Conservation (phyloP, 225 moss, liverwort and hornwort species). For the Pleurozium schreberi region DNA sequence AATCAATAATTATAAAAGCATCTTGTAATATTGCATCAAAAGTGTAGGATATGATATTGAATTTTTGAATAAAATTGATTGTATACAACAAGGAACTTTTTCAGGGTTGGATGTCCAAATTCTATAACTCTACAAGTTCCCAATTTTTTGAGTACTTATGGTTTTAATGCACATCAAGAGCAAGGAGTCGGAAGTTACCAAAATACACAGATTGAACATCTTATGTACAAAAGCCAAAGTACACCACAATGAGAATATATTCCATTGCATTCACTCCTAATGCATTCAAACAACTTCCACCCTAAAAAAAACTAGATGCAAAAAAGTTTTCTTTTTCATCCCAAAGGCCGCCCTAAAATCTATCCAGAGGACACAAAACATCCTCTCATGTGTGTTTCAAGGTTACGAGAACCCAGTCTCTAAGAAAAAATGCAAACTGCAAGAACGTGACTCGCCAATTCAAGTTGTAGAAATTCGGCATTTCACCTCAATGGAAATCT, state of each 20-base stretch:
- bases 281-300: background rate
- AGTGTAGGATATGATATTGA: accelerated
- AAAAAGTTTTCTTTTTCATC: background rate
- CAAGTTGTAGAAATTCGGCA: background rate
- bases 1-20: background rate
- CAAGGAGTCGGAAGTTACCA: background rate
- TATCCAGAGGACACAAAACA: background rate
- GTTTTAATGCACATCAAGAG: background rate
- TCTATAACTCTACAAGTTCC: background rate
- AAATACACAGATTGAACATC: background rate
- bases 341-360: background rate
- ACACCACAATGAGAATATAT: background rate
- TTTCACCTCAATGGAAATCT: too few relatives aligned
- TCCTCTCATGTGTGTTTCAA: too few relatives aligned
- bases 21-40: background rate
- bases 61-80: too few relatives aligned
- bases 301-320: background rate
- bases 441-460: background rate
- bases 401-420: too few relatives aligned
- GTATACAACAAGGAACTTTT: background rate
- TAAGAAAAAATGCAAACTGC: too few relatives aligned
- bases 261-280: background rate
- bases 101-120: background rate
- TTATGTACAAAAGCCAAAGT: background rate
- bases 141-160: background rate